These are phyloP conservation scores for Blepharisma japonicum DNA, from an alignment of 73 alveolate species.

Conservation along the genomic window DNA sequence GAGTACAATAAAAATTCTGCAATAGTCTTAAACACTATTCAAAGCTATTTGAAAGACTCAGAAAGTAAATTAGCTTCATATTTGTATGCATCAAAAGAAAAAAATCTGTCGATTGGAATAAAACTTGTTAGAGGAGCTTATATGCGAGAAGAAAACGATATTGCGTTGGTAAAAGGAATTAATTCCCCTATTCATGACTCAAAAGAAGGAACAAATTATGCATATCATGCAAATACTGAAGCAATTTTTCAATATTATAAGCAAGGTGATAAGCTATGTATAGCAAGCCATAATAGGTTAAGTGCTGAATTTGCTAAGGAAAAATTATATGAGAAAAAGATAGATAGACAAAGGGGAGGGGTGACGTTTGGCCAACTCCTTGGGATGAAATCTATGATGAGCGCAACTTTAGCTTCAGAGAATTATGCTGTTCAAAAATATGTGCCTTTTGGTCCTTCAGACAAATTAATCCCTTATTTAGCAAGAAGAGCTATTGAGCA, in stretches of 20 bases:
- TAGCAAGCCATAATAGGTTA: constrained; percentile 65
- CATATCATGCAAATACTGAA: constrained; percentile 43
- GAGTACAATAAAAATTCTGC: constrained; percentile 47
- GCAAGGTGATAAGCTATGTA: constrained; percentile 32
- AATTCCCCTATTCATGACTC: constrained; percentile 54
- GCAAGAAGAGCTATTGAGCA: constrained; percentile 70
- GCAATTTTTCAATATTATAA: constrained; percentile 21
- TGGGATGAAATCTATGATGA: constrained; percentile 61
- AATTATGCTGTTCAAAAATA: constrained; percentile 51
- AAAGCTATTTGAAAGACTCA: constrained; percentile 49
- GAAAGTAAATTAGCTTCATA: not conserved
- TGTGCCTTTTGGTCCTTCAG: constrained; percentile 73
- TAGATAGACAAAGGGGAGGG: not conserved
- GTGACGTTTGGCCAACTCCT: constrained; percentile 60
- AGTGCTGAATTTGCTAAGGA: constrained; percentile 46
- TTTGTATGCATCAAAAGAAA: constrained; percentile 35
- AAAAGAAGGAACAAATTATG: constrained; percentile 50
- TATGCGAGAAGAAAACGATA: constrained; percentile 69
- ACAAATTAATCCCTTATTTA: constrained; percentile 62
- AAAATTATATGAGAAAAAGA: not conserved
- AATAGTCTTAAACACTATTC: constrained; percentile 57
- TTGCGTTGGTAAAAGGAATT: constrained; percentile 47
- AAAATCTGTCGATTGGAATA: constrained; percentile 45
- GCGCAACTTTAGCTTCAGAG: constrained; percentile 32
- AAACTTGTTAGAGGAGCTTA: constrained; percentile 83